Percentiles rank a stretch among this genome's conserved stretches.
These are phyloP conservation scores for Mortierella claussenii DNA, from an alignment of 192 early-diverging fungal species.

Conservation along the genomic window DNA sequence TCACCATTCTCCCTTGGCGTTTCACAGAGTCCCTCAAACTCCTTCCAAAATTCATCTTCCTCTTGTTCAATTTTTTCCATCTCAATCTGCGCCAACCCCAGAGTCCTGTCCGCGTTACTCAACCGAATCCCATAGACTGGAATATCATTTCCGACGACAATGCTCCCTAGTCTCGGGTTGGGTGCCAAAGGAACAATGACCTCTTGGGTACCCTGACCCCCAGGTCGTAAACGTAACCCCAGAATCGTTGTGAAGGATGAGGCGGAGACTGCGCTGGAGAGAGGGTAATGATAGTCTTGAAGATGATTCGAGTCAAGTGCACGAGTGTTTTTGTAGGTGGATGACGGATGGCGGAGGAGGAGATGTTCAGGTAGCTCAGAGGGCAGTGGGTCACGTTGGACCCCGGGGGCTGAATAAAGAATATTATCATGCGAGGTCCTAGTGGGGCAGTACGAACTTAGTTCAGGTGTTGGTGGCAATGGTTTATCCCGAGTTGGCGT, in stretches of 20 bases:
- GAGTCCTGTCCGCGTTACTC: conserved; percentile 3
- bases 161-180: not conserved
- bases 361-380: conserved; percentile 25
- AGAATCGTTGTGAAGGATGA: too few species aligned
- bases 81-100: not conserved
- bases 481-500: not conserved
- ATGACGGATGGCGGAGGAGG: too few species aligned
- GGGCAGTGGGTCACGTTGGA: conserved; percentile 25
- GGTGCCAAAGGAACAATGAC: not conserved
- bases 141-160: not conserved
- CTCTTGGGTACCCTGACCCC: not conserved
- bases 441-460: too few species aligned
- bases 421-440: not conserved
- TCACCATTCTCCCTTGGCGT: too few species aligned
- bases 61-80: conserved; percentile 1
- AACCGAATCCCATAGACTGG: conserved; percentile 19
- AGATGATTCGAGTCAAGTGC: not conserved
- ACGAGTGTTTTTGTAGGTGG: not conserved
- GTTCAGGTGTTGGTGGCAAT: not conserved
- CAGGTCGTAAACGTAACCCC: not conserved
- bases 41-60: conserved; percentile 10
- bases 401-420: conserved; percentile 19
- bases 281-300: not conserved
- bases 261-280: too few species aligned
- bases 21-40: conserved; percentile 19